Conservation (phyloP, 306 rosid genomes). For the Macrotyloma uniflorum region DNA sequence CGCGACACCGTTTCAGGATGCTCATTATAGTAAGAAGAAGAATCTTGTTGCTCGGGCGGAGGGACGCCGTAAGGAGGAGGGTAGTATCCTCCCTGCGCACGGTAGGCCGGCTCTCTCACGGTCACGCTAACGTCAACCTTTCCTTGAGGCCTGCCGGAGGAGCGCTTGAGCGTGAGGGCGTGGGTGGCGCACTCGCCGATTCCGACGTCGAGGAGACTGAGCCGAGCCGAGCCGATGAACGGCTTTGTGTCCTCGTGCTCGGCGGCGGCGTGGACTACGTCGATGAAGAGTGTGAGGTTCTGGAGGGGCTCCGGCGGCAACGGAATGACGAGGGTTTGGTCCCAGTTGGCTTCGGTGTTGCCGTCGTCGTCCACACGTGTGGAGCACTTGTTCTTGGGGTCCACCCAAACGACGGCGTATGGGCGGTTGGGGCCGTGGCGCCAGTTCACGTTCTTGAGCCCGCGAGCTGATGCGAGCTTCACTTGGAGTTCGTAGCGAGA, state of each 20-base stretch:
- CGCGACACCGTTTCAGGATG: too few relatives aligned
- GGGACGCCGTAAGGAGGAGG: constrained; percentile 66
- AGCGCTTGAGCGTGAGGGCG: constrained; percentile 61
- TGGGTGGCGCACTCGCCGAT: constrained; percentile 44
- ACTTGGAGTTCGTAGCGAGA: constrained; percentile 66
- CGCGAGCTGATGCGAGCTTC: constrained; percentile 55
- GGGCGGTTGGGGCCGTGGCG: constrained; percentile 67
- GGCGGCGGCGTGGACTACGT: constrained; percentile 70
- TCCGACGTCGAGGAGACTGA: constrained; percentile 53
- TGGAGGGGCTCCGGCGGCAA: constrained; percentile 52
- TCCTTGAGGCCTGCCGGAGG: constrained; percentile 86
- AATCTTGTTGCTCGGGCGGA: constrained; percentile 32
- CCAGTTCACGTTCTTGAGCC: constrained; percentile 89
- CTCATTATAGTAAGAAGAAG: too few relatives aligned
- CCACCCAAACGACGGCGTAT: constrained; percentile 89
- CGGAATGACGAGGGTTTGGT: constrained; percentile 63
- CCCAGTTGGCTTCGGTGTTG: constrained; percentile 74
- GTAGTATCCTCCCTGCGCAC: constrained; percentile 47
- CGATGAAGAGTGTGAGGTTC: constrained; percentile 56
- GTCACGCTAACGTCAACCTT: constrained; percentile 60
- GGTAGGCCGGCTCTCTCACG: constrained; percentile 53
- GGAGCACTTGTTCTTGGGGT: constrained; percentile 55
- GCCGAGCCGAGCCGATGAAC: constrained; percentile 72
- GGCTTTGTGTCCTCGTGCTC: constrained; percentile 64
- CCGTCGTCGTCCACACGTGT: constrained; percentile 56